Base-by-base conservation (phyloP, 2,329 filamentous ascomycete genomes). In the Sporothrix euskadiensis region DNA sequence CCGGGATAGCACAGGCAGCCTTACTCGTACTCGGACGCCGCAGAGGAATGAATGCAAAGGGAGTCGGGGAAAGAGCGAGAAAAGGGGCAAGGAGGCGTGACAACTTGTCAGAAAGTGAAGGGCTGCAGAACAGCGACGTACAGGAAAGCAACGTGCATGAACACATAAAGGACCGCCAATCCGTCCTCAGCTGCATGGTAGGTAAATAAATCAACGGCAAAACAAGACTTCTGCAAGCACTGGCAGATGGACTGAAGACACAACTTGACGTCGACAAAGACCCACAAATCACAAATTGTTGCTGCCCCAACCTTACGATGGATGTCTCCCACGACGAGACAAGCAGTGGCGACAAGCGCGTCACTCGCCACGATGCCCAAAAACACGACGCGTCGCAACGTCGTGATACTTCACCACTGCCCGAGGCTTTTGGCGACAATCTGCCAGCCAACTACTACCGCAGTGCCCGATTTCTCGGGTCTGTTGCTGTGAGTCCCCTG, bases 391-490 rank as follows among this genome's bases (percentile, higher is more conserved):
- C 57, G 32, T 57, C 56, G 26, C 32, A 16, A 30, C 32, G 16
- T 16, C 57, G 57, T 41, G 57, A 39, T 2, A 61, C 57, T 9
- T 61, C 57, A 30, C 57, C 57, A 12, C 57, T 32, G 5, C 57
- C 57, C 63, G 79, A 78, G 12, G 80, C 79, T 30, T 81, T 81
- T 12, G 76, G 80, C 1, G 77, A 82, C 49, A 77, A 81, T 57
- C 76, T 83, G 8, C 81, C 81, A 1, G 76, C 80, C 30, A 81
- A 81, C 2, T 83, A 83, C 74, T 82, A 81, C 74, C 80, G 79
- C 71, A 82, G 81, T 5, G 57, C 78, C 9, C 76, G 76, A 0
- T 82, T 83, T 68, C 71, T 83, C 0, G 81, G 81, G 39, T 77
- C 79, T 0, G 74, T 81, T 61, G 57, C 57, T 9, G 57, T 61